Conservation (phyloP, 495 filamentous ascomycete species). For the Penicillium odoratum region DNA sequence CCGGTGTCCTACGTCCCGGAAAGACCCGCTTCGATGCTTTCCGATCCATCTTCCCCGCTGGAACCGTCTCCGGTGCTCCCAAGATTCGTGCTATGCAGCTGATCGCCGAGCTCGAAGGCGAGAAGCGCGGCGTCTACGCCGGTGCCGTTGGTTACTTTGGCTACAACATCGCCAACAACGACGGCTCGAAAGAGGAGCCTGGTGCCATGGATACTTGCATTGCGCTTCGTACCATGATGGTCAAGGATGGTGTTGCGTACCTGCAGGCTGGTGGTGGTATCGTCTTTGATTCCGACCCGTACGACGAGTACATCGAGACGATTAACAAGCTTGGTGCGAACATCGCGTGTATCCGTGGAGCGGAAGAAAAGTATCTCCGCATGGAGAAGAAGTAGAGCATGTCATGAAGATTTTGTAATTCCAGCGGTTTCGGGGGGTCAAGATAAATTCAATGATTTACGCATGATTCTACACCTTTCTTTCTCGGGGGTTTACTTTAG, state of each 20-base stretch:
- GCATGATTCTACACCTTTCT: slow-evolving; percentile 9
- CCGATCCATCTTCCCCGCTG: slow-evolving; percentile 92
- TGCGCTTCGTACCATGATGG: slow-evolving; percentile 92
- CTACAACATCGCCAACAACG: slow-evolving; percentile 39
- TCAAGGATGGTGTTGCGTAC: slow-evolving; percentile 89
- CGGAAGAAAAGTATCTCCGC: slow-evolving; percentile 71
- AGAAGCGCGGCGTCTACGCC: slow-evolving; percentile 94
- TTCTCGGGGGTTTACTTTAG: background rate
- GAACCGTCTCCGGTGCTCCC: slow-evolving; percentile 89
- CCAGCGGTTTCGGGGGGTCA: slow-evolving; percentile 9
- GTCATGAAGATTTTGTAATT: slow-evolving; percentile 6
- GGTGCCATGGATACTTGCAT: slow-evolving; percentile 99
- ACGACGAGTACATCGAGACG: slow-evolving; percentile 95
- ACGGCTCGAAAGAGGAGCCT: slow-evolving; percentile 49
- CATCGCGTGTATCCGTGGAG: slow-evolving; percentile 79
- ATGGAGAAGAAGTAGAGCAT: slow-evolving; percentile 34
- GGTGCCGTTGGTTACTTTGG: slow-evolving; percentile 88
- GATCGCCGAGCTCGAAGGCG: slow-evolving; percentile 88
- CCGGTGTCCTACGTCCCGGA: slow-evolving; percentile 74
- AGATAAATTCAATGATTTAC: slow-evolving; percentile 13
- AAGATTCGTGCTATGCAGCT: slow-evolving; percentile 97
- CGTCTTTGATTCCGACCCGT: slow-evolving; percentile 90
- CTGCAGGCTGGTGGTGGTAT: slow-evolving; percentile 97
- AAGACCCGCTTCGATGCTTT: slow-evolving; percentile 96
- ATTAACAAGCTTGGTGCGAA: slow-evolving; percentile 94